Conservation (phyloP, 1,284 basidiomycete genomes). For the Cutaneotrichosporon spelunceum region DNA sequence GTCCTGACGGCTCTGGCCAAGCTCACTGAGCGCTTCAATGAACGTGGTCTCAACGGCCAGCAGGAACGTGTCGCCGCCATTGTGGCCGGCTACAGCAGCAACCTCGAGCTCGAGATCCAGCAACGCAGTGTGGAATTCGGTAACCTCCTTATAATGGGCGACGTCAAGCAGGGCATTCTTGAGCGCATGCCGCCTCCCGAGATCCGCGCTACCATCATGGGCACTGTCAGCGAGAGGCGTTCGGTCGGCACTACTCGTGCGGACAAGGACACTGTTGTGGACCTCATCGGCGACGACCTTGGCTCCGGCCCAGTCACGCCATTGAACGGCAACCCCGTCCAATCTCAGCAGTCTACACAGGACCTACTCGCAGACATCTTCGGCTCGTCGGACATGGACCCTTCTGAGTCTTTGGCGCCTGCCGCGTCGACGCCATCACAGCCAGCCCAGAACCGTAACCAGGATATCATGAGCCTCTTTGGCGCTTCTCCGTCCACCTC, state of each 20-base stretch:
- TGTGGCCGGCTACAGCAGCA: constrained; percentile 74
- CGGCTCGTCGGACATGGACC: constrained; percentile 55
- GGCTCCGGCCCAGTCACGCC: constrained; percentile 45
- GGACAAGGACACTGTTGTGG: constrained; percentile 66
- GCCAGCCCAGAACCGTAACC: constrained; percentile 57
- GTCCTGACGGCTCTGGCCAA: constrained; percentile 88
- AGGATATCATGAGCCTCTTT: constrained; percentile 91
- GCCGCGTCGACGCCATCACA: constrained; percentile 50
- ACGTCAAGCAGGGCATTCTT: constrained; percentile 81
- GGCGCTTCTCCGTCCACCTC: constrained; percentile 53
- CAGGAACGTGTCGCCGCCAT: constrained; percentile 73
- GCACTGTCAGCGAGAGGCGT: constrained; percentile 84
- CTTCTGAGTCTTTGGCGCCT: constrained; percentile 50
- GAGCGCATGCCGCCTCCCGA: constrained; percentile 99
- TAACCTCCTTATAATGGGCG: constrained; percentile 67
- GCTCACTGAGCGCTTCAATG: constrained; percentile 68
- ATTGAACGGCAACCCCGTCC: constrained; percentile 26
- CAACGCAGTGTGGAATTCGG: constrained; percentile 95
- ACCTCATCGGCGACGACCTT: constrained; percentile 76
- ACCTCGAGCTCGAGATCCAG: constrained; percentile 89
- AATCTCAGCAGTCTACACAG: constrained; percentile 67
- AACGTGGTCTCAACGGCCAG: constrained; percentile 59
- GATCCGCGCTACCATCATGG: constrained; percentile 88
- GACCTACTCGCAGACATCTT: constrained; percentile 94
- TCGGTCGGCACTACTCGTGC: constrained; percentile 82